These are phyloP conservation scores for Pouteria glomerata DNA, from an alignment of 148 eudicot genomes.

Conservation along the genomic window DNA sequence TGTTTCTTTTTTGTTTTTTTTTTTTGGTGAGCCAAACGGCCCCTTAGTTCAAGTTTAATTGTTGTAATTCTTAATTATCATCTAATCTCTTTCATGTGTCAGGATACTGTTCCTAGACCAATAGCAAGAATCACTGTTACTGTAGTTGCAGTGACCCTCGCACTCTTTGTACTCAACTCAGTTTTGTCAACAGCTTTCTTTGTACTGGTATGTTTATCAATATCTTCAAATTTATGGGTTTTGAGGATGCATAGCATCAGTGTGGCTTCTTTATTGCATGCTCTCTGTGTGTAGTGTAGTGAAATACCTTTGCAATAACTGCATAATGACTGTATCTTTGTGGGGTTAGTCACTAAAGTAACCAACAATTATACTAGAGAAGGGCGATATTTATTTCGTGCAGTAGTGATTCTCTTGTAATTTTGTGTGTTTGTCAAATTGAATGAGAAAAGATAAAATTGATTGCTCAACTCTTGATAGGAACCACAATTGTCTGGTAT, in stretches of 20 bases:
- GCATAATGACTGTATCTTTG: neutral
- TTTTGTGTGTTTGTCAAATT: neutral
- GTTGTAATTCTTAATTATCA: neutral
- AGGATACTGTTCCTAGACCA: constrained; percentile 86
- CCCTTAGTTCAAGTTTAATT: neutral
- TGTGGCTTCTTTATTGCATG: neutral
- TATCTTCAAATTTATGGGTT: constrained; percentile 4
- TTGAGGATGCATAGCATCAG: neutral
- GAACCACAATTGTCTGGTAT: neutral
- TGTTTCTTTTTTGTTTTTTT: too few species aligned
- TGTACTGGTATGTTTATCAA: constrained; percentile 47
- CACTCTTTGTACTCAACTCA: constrained; percentile 70
- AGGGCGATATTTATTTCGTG: neutral
- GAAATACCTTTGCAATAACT: neutral
- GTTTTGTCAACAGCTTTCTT: constrained; percentile 77
- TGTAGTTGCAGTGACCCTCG: constrained; percentile 41
- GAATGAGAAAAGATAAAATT: neutral
- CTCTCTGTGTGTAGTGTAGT: neutral
- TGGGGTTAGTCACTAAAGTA: too few species aligned
- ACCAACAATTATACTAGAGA: neutral
- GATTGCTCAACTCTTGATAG: neutral
- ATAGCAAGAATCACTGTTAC: constrained; percentile 69
- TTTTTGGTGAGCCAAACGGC: too few species aligned
- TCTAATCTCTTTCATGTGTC: constrained; percentile 8
- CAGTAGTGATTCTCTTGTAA: neutral